phyloP scores from a whole-genome alignment of 768 basidiomycete genomes.

The Botryobasidium botryosum region DNA sequence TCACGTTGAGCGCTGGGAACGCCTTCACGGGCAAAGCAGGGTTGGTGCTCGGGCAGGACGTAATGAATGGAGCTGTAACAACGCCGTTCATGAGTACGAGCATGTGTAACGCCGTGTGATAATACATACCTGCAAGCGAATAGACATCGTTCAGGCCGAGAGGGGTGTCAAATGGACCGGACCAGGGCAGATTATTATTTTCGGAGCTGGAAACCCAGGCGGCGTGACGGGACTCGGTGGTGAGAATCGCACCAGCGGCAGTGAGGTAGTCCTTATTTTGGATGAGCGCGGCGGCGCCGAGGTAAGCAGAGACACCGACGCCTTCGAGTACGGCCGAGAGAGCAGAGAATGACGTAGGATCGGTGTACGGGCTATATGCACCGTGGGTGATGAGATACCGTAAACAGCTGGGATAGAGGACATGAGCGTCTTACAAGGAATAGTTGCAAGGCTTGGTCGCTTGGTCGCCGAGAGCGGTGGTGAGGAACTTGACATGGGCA shows the following conservation, averaged over 20 bases:
- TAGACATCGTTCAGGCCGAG: constrained; percentile 29
- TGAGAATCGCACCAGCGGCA: constrained; percentile 41
- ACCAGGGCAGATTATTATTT: constrained; percentile 35
- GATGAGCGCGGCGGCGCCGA: constrained; percentile 35
- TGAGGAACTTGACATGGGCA: constrained; percentile 25
- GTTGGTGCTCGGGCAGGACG: constrained; percentile 36
- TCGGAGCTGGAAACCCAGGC: constrained; percentile 41
- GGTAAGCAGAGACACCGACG: constrained; percentile 39
- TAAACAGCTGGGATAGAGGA: background rate
- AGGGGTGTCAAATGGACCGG: constrained; percentile 37
- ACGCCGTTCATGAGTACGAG: background rate
- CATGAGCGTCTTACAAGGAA: constrained; percentile 22
- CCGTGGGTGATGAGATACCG: background rate
- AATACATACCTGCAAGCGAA: constrained; percentile 25
- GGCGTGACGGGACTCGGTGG: constrained; percentile 50
- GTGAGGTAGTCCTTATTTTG: constrained; percentile 28
- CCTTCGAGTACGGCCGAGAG: constrained; percentile 36
- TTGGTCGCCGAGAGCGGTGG: constrained; percentile 20
- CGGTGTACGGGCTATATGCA: constrained; percentile 25
- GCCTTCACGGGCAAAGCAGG: constrained; percentile 31
- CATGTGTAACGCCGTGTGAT: constrained; percentile 2
- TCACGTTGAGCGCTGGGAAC: constrained; percentile 33
- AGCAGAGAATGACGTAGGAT: constrained; percentile 31
- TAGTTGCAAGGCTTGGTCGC: constrained; percentile 27
- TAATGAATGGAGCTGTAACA: constrained; percentile 29